These are phyloP conservation scores for Syncephalastrum sp. DNA, from an alignment of 371 early-diverging fungal genomes.

Conservation along the genomic window DNA sequence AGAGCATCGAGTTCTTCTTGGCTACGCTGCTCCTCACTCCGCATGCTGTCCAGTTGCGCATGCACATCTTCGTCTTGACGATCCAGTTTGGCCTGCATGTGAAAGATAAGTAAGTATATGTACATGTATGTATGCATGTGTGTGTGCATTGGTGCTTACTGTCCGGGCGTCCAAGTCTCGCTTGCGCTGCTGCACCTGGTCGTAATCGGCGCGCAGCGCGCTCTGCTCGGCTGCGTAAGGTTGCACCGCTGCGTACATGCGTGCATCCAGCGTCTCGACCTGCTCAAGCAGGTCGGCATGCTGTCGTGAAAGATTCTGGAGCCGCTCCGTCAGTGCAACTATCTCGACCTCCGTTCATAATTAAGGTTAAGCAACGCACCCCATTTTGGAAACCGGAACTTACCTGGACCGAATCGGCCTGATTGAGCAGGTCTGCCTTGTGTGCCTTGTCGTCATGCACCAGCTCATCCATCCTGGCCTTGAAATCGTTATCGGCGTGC, in stretches of 20 bases:
- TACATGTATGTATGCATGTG: too few species aligned
- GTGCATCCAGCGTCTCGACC: constrained; percentile 2
- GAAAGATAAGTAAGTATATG: too few species aligned
- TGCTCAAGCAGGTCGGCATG: constrained; percentile 7
- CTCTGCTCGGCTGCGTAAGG: constrained; percentile 12
- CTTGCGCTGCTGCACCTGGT: constrained; percentile 9
- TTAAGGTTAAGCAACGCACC: neutral
- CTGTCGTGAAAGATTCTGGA: neutral
- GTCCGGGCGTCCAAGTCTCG: constrained; percentile 13
- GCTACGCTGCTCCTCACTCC: constrained; percentile 5
- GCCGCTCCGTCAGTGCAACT: constrained; percentile 1
- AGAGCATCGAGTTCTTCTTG: constrained; percentile 9
- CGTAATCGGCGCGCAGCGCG: constrained; percentile 8
- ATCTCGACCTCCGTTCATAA: constrained; percentile 2
- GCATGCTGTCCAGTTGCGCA: constrained; percentile 9
- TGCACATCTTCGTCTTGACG: constrained; percentile 9
- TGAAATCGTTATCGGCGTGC: constrained; percentile 17
- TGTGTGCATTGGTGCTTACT: too few species aligned
- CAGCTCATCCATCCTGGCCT: constrained; percentile 16
- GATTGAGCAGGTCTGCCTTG: constrained; percentile 9
- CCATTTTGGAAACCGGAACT: neutral
- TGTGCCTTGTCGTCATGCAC: constrained; percentile 15
- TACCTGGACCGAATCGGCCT: constrained; percentile 10
- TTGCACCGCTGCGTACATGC: constrained; percentile 4
- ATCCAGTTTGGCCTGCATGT: too few species aligned